Evolutionary conservation across 2,329 filamentous ascomycete genomes (phyloP).

Genomic region (Falciphora oryzae): DNA sequence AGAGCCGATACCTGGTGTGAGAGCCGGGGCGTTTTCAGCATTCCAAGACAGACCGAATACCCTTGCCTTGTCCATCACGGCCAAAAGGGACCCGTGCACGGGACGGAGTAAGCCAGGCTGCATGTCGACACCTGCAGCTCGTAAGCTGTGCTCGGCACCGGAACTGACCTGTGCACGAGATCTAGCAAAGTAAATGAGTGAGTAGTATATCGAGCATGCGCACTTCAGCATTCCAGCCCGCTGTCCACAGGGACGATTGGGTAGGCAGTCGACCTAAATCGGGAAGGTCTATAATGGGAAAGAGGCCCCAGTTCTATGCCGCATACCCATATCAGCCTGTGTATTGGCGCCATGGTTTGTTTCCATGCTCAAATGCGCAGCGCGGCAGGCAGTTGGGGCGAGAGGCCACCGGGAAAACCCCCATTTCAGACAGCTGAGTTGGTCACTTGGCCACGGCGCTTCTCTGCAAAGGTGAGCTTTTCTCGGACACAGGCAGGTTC

Average conservation of each 20-base stretch:
- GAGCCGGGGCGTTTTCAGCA: neutral
- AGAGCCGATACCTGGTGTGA: neutral
- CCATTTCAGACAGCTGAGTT: too few species aligned
- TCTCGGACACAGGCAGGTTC: neutral
- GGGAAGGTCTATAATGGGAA: neutral
- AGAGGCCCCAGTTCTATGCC: neutral
- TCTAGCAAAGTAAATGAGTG: neutral
- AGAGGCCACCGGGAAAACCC: neutral
- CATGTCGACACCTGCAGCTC: neutral
- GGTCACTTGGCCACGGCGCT: too few species aligned
- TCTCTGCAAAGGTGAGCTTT: neutral
- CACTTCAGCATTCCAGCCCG: neutral
- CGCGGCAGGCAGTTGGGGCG: neutral
- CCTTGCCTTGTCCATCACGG: neutral
- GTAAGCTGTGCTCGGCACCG: neutral
- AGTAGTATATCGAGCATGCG: neutral
- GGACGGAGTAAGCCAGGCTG: too few species aligned
- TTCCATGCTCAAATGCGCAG: neutral
- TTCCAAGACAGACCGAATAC: neutral
- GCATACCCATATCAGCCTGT: neutral
- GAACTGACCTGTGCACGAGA: neutral
- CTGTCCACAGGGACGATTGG: neutral
- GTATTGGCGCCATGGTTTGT: conserved; percentile 3
- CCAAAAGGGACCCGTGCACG: neutral
- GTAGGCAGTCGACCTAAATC: neutral